Evolutionary conservation across 441 rosid genomes (phyloP), one percentile per base, ranked within the genome.

Genomic region (Jatropha multifida): DNA sequence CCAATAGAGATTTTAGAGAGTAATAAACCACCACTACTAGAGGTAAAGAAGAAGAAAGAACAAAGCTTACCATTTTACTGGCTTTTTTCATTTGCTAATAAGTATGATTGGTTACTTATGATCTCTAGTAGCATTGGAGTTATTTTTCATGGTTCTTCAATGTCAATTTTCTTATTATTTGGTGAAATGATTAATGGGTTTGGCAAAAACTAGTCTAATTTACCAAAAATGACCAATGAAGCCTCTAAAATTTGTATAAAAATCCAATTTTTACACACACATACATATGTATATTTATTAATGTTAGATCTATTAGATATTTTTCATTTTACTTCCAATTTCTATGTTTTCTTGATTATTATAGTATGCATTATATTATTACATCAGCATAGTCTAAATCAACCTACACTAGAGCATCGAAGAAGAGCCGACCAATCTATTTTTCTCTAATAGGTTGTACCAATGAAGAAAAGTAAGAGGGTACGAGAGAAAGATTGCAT

Each of bases 171-270:
- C 88, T 84, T 94, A 68, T 86, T 94, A 5, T 94, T 94, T 71
- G 99, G 98, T 62, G 87, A 94, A 87, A 93, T 94, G 99, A 92
- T 94, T 61, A 94, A 94, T 78, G 99, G 99, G 10, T 94, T 94
- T 78, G 99, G 99, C 65, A 86, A 93, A 84, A 94, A 94, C 83
- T 98, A 94, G 79, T 83, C 90, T 81, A 92, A 94, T 87, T 86
- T 94, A 75, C 76, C 77, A 49, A 90, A 88, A 74, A 90, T 94
- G 98, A 90, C 94, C 27, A 89, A 94, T 27, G 98, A 93, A 90
- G 99, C 93, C 69, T 86, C 91, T 14, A 90, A 83, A 93, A 97
- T 91, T 37, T 52, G 56, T 8, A 15, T 6, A 41, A 72, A 26
- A 41, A 55, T 51, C n/a, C 56, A 65, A 40, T 42, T 14, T 17